These are phyloP conservation scores for Schizothecium vesticola DNA, from an alignment of 495 filamentous ascomycete species.

Conservation along the genomic window DNA sequence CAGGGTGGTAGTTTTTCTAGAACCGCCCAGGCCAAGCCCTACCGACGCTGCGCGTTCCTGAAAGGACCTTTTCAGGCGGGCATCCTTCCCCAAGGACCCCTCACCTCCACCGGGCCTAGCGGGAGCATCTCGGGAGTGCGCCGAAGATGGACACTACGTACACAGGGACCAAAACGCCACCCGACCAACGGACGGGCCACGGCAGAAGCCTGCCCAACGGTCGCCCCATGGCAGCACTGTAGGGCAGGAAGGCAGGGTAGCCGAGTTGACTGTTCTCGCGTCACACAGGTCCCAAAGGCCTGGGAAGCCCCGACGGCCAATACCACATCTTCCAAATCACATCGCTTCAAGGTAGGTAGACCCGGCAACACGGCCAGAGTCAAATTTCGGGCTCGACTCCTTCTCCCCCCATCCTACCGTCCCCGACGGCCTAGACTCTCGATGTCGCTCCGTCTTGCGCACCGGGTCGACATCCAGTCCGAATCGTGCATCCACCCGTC, in stretches of 20 bases:
- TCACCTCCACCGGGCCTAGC: background rate
- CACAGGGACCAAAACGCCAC: background rate
- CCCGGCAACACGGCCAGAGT: background rate
- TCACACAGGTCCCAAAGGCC: background rate
- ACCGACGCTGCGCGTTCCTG: background rate
- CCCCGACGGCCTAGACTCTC: background rate
- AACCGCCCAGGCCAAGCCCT: conserved; percentile 17
- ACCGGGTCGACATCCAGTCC: conserved; percentile 2
- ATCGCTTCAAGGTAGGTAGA: background rate
- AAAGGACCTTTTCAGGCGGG: background rate
- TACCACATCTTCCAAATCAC: background rate
- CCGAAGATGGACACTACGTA: background rate
- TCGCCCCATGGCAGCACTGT: background rate
- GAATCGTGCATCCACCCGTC: conserved; percentile 18
- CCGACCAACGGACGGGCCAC: background rate
- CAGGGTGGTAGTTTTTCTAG: conserved; percentile 21
- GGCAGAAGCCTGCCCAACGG: background rate
- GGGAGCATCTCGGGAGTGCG: background rate
- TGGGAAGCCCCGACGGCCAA: background rate
- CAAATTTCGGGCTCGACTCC: background rate
- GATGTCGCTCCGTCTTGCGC: background rate
- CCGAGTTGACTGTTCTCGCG: background rate
- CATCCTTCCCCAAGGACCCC: background rate
- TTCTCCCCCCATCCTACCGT: background rate
- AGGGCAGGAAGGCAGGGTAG: background rate